phyloP scores from a whole-genome alignment of 768 basidiomycete species.

The Mycena albidolilacea region DNA sequence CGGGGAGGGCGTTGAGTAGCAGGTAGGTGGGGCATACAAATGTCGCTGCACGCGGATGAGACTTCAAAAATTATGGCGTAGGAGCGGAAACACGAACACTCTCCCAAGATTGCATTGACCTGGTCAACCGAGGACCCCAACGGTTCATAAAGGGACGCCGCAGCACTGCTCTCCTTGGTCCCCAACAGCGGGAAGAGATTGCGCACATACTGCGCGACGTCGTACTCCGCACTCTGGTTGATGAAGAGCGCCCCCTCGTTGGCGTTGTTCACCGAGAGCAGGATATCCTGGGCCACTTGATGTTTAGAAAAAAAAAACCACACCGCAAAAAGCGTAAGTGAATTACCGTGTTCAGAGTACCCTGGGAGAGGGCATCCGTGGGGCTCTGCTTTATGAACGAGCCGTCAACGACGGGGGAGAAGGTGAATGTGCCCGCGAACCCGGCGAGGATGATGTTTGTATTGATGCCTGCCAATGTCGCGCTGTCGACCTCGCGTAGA shows the following conservation, averaged over 20 bases:
- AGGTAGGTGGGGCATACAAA: conserved; percentile 46
- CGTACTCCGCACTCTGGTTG: conserved; percentile 17
- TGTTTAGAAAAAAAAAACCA: not conserved
- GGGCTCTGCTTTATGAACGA: conserved; percentile 51
- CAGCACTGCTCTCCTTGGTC: conserved; percentile 4
- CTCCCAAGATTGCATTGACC: conserved; percentile 41
- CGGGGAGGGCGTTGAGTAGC: conserved; percentile 25
- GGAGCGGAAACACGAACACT: conserved; percentile 37
- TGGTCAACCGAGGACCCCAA: conserved; percentile 40
- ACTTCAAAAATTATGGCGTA: too few species aligned
- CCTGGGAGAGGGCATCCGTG: conserved; percentile 44
- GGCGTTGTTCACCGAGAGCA: conserved; percentile 45
- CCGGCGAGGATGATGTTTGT: conserved; percentile 24
- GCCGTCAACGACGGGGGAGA: conserved; percentile 51
- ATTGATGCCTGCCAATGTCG: conserved; percentile 42
- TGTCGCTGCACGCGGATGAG: conserved; percentile 36
- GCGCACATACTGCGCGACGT: conserved; percentile 40
- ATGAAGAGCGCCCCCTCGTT: conserved; percentile 46
- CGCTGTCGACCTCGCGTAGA: conserved; percentile 19
- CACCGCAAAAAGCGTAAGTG: not conserved
- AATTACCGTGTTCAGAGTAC: conserved; percentile 47
- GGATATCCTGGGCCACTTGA: conserved; percentile 18
- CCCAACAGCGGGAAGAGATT: conserved; percentile 39
- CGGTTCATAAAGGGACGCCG: conserved; percentile 36
- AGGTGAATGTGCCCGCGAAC: conserved; percentile 44